Conservation (phyloP, 768 basidiomycete species). For the Paxillus ammoniavirescens region DNA sequence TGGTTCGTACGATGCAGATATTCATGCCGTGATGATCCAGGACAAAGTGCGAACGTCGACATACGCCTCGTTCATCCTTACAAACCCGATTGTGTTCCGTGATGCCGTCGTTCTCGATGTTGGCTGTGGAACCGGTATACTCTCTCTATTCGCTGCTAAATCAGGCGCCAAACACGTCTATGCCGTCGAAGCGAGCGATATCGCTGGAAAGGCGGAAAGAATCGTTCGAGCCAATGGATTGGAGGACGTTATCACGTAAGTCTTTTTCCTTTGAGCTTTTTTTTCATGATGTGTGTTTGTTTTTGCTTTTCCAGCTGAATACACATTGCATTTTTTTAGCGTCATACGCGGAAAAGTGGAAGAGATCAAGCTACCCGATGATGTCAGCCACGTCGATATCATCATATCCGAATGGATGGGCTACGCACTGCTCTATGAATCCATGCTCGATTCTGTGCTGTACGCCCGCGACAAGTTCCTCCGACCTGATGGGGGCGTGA, state of each 20-base stretch:
- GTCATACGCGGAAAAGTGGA: conserved; percentile 93
- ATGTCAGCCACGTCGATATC: conserved; percentile 78
- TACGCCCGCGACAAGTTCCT: conserved; percentile 86
- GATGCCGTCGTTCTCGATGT: conserved; percentile 91
- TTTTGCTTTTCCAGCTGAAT: neutral
- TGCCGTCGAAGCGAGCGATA: conserved; percentile 87
- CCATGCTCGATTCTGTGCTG: conserved; percentile 96
- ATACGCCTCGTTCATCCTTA: conserved; percentile 88
- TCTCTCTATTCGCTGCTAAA: conserved; percentile 86
- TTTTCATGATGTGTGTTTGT: neutral
- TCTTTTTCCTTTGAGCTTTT: conserved; percentile 14
- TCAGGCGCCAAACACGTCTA: conserved; percentile 90
- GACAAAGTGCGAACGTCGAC: conserved; percentile 92
- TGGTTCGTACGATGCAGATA: conserved; percentile 48
- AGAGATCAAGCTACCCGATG: conserved; percentile 75
- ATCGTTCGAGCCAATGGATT: conserved; percentile 78
- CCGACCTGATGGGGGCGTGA: conserved; percentile 62
- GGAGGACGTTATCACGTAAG: conserved; percentile 66
- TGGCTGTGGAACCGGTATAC: conserved; percentile 93
- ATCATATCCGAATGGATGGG: conserved; percentile 99
- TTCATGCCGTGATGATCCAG: conserved; percentile 95
- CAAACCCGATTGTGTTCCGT: conserved; percentile 76
- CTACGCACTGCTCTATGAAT: conserved; percentile 88
- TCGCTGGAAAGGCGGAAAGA: conserved; percentile 72
- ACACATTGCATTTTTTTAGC: conserved; percentile 26